Evolutionary conservation across 306 rosid genomes (phyloP).

Genomic region (Sesbania bispinosa): DNA sequence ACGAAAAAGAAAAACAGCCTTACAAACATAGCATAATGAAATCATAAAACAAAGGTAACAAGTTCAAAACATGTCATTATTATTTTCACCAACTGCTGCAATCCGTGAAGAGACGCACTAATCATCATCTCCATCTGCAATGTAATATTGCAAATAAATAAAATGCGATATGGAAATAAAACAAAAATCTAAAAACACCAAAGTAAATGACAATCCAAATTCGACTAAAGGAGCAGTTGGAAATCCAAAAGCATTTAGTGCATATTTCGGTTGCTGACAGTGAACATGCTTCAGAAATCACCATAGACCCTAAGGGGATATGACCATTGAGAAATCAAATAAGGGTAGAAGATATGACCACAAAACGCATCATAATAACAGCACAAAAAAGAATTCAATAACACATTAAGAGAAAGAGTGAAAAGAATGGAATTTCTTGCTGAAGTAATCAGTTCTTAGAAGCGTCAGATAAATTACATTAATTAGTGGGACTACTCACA

Average conservation of each 20-base stretch:
- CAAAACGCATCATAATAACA: background rate
- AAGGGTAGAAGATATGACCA: background rate
- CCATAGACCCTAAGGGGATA: constrained; percentile 14
- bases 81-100: constrained; percentile 23
- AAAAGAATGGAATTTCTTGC: background rate
- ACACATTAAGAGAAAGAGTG: background rate
- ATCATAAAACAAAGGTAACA: constrained; percentile 27
- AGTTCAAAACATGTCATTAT: constrained; percentile 26
- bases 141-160: constrained; percentile 19
- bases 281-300: background rate
- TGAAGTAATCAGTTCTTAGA: background rate
- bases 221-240: background rate
- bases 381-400: background rate
- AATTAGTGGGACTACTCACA: background rate
- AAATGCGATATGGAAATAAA: background rate
- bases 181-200: background rate
- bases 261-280: background rate
- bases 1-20: constrained; percentile 28
- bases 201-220: constrained; percentile 6
- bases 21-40: constrained; percentile 31
- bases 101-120: constrained; percentile 26
- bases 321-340: background rate
- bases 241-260: background rate
- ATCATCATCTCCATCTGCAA: constrained; percentile 65
- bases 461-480: background rate